Base-by-base conservation (phyloP, 164 flowering plant genomes). In the Chimonanthus praecox region DNA sequence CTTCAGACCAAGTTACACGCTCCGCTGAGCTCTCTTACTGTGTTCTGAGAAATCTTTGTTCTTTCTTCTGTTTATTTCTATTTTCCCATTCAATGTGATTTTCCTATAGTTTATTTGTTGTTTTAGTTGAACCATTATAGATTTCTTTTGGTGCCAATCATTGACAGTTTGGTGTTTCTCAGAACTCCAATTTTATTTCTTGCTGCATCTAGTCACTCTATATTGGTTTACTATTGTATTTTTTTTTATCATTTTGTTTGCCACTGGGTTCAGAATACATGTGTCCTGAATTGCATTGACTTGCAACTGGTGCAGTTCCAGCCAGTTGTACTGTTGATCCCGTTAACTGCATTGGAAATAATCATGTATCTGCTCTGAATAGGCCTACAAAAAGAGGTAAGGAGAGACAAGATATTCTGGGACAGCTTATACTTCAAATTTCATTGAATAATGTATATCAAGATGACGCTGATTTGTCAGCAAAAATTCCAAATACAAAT, bases 351-450 rank as follows among this genome's bases (percentile, higher is more conserved):
- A 83, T 85, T 74, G 87, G 86, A 72, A 89, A 79, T 76, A 93
- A 90, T 60, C 85, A 81, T 46, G 73, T 72, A 43, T 69, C 82
- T 75, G 77, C 87, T 47, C 68, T 79, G 49, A 79, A 83, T 60
- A 84, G 77, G 63, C 83, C 88, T 7, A 84, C 82, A 58, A 90
- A 87, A 76, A 79, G 85, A 69, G 74, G 80, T 69, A 86, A 87
- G 81, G 91, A 94, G 66, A 74, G 81, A 33, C 94, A 89, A 74
- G 85, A 84, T 60, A 50, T 81, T 20, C 49, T 82, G 3, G 81
- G 83, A 71, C 92, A 81, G 76, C 92, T 84, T 49, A 88, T 86
- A 80, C 89, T 85, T 79, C 94, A 88, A 61, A 86, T 89, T 47
- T 89, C 96, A 43, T 81, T 88, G 78, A 86, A 87, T 73, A 85